Evolutionary conservation across 352 stramenopile genomes (phyloP).

Genomic region (Globisporangium acanthophoron): DNA sequence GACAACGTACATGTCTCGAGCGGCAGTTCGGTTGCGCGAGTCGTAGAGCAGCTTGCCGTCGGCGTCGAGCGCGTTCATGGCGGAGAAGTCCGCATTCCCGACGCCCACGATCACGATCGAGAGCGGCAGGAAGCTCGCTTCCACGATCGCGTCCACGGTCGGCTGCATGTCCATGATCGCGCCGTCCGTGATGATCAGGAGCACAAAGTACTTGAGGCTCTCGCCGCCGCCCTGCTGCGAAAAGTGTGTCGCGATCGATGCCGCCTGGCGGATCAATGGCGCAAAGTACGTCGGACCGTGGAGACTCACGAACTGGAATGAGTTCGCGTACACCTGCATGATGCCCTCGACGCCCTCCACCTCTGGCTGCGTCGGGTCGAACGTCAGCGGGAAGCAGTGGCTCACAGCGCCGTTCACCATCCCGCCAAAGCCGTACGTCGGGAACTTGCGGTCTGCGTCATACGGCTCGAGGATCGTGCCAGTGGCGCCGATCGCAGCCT

Average conservation of each 20-base stretch:
- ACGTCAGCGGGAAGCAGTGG: conserved; percentile 48
- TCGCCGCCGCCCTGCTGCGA: conserved; percentile 20
- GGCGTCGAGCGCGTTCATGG: conserved; percentile 56
- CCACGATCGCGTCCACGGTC: conserved; percentile 67
- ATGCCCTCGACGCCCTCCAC: conserved; percentile 63
- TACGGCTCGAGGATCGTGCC: conserved; percentile 71
- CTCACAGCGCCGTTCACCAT: conserved; percentile 52
- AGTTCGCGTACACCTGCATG: conserved; percentile 51
- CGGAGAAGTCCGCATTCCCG: conserved; percentile 63
- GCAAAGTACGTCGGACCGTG: conserved; percentile 79
- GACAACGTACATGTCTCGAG: conserved; percentile 57
- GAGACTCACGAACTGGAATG: conserved; percentile 61
- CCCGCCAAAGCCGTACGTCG: conserved; percentile 78
- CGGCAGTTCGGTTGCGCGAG: conserved; percentile 28
- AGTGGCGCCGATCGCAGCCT: conserved; percentile 61
- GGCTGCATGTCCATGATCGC: conserved; percentile 75
- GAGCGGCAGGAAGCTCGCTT: conserved; percentile 56
- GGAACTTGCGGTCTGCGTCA: conserved; percentile 69
- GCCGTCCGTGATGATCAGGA: conserved; percentile 69
- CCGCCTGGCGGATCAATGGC: conserved; percentile 62
- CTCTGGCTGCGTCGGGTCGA: conserved; percentile 38
- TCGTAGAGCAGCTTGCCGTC: conserved; percentile 56
- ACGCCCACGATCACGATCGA: conserved; percentile 84
- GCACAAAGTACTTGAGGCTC: conserved; percentile 72
- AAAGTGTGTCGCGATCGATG: conserved; percentile 53